Evolutionary conservation across 441 rosid species (phyloP).

Genomic region (Mallotus japonicus): DNA sequence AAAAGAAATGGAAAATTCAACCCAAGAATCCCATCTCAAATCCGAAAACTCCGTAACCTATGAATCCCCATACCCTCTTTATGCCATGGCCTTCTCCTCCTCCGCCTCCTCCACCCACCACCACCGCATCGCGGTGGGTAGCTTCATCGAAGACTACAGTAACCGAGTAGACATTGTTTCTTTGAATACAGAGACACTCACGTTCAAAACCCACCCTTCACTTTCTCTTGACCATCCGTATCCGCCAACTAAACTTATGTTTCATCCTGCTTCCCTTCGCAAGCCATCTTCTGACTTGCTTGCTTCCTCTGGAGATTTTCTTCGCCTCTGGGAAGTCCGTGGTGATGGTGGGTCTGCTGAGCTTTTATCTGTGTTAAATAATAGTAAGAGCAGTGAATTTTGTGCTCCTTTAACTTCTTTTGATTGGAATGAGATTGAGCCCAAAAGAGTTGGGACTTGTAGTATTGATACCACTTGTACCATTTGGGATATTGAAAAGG

Average conservation of each 20-base stretch:
- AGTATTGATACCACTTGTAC: slow-evolving; percentile 94
- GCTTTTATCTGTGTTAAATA: slow-evolving; percentile 67
- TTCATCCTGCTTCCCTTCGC: slow-evolving; percentile 51
- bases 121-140: slow-evolving; percentile 80
- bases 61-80: slow-evolving; percentile 77
- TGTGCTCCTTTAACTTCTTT: slow-evolving; percentile 95
- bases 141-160: slow-evolving; percentile 76
- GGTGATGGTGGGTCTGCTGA: slow-evolving; percentile 41
- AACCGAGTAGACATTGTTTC: slow-evolving; percentile 84
- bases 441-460: slow-evolving; percentile 84
- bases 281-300: slow-evolving; percentile 48
- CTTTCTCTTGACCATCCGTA: slow-evolving; percentile 85
- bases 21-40: slow-evolving; percentile 66
- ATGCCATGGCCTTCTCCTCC: slow-evolving; percentile 79
- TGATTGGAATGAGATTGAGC: slow-evolving; percentile 94
- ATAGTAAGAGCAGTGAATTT: slow-evolving; percentile 80
- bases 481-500: slow-evolving; percentile 84
- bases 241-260: slow-evolving; percentile 92
- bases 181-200: slow-evolving; percentile 63
- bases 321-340: slow-evolving; percentile 78
- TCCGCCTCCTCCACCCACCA: slow-evolving; percentile 27
- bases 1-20: slow-evolving; percentile 61
- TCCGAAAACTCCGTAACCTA: slow-evolving; percentile 72
- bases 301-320: slow-evolving; percentile 85
- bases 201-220: slow-evolving; percentile 48